phyloP scores from a whole-genome alignment of 208 protist genomes.

The Novymonas esmeraldas region DNA sequence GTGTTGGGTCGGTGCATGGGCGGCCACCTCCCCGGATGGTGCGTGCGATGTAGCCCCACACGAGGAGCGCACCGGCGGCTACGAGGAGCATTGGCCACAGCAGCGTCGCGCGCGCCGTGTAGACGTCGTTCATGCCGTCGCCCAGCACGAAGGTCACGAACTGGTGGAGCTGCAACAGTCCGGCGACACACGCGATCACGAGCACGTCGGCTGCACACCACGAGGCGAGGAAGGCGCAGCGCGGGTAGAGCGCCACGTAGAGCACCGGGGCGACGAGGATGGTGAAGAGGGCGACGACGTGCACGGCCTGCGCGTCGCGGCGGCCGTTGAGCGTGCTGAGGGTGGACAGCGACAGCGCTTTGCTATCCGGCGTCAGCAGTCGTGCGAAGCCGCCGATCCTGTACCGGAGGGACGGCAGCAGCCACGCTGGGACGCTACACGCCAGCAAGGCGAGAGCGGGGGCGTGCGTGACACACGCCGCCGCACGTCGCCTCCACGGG shows the following conservation, averaged over 20 bases:
- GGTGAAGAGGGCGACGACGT: constrained; percentile 36
- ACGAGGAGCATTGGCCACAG: constrained; percentile 61
- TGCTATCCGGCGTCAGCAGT: constrained; percentile 19
- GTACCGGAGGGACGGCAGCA: constrained; percentile 40
- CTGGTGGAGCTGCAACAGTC: constrained; percentile 90
- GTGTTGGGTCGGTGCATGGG: neutral
- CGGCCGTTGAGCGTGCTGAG: constrained; percentile 23
- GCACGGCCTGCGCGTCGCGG: neutral
- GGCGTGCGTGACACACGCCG: neutral
- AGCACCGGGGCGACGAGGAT: constrained; percentile 49
- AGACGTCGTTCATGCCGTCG: constrained; percentile 39
- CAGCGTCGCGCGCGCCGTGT: constrained; percentile 52
- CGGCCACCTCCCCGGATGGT: neutral
- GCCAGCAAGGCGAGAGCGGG: constrained; percentile 9
- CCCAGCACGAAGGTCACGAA: constrained; percentile 93
- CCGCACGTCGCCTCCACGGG: neutral
- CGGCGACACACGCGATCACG: constrained; percentile 84
- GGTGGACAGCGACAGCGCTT: constrained; percentile 26
- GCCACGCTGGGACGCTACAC: constrained; percentile 42
- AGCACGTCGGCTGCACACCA: constrained; percentile 93
- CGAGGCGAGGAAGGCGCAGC: constrained; percentile 62
- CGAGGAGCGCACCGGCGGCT: constrained; percentile 24
- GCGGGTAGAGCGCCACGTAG: constrained; percentile 30
- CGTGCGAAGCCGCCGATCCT: constrained; percentile 35
- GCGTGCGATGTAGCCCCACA: constrained; percentile 32